These are phyloP conservation scores for Aspergillus eucalypticola DNA, from an alignment of 2,329 filamentous ascomycete species.

Conservation along the genomic window DNA sequence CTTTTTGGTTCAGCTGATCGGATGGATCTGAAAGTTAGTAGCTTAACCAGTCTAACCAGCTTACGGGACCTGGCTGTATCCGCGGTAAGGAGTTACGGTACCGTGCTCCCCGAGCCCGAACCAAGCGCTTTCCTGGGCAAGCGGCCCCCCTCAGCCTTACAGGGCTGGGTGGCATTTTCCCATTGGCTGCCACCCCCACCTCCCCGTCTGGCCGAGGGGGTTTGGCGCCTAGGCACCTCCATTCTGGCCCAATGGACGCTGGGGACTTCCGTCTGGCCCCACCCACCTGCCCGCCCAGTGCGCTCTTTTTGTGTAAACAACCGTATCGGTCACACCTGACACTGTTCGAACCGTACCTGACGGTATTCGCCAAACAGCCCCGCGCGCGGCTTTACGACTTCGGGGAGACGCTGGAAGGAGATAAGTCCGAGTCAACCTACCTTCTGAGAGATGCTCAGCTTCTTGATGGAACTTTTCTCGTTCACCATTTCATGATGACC, in stretches of 20 bases:
- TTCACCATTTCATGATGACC: not conserved
- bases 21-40: too few species aligned
- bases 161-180: conserved; percentile 8
- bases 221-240: conserved; percentile 8
- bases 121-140: not conserved
- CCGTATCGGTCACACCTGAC: not conserved
- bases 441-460: not conserved
- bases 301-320: not conserved
- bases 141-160: conserved; percentile 11
- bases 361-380: not conserved
- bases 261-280: not conserved
- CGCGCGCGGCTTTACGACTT: not conserved
- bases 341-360: not conserved
- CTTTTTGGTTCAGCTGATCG: not conserved
- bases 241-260: conserved; percentile 4
- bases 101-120: not conserved
- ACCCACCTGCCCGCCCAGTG: not conserved
- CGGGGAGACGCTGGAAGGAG: not conserved
- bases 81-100: not conserved
- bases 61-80: not conserved
- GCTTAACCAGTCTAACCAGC: not conserved
- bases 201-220: not conserved
- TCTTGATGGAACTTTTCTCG: not conserved
- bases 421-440: not conserved
- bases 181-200: not conserved